These are phyloP conservation scores for Serendipita sp. DNA, from an alignment of 768 basidiomycete species.

Conservation along the genomic window DNA sequence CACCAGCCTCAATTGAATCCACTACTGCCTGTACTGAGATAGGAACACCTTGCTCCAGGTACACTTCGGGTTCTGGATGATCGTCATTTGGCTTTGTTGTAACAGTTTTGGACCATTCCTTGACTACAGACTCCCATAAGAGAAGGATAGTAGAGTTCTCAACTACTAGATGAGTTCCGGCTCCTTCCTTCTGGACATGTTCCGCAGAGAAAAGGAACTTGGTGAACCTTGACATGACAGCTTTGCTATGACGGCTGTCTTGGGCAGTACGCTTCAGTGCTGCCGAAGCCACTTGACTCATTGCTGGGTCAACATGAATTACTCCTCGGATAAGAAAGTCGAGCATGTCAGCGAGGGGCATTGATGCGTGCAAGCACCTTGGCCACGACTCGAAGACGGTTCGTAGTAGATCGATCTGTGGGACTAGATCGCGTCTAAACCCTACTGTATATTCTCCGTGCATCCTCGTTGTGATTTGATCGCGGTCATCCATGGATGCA, in stretches of 20 bases:
- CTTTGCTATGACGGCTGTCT: conserved; percentile 36
- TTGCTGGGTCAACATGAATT: conserved; percentile 65
- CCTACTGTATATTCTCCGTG: conserved; percentile 24
- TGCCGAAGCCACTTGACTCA: conserved; percentile 49
- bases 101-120: conserved; percentile 43
- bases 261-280: conserved; percentile 61
- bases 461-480: neutral
- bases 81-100: conserved; percentile 17
- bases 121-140: conserved; percentile 60
- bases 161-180: conserved; percentile 42
- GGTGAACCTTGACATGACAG: conserved; percentile 48
- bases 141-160: conserved; percentile 51
- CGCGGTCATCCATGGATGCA: conserved; percentile 7
- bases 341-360: conserved; percentile 39
- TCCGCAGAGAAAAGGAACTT: conserved; percentile 58
- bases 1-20: conserved; percentile 52
- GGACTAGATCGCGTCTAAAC: conserved; percentile 42
- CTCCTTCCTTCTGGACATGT: conserved; percentile 44
- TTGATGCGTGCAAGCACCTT: conserved; percentile 41
- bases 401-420: conserved; percentile 56
- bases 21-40: conserved; percentile 26
- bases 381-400: conserved; percentile 76
- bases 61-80: neutral
- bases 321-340: conserved; percentile 69
- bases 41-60: neutral